Conservation (phyloP, 345 rosid genomes). For the Ricinus communis region DNA sequence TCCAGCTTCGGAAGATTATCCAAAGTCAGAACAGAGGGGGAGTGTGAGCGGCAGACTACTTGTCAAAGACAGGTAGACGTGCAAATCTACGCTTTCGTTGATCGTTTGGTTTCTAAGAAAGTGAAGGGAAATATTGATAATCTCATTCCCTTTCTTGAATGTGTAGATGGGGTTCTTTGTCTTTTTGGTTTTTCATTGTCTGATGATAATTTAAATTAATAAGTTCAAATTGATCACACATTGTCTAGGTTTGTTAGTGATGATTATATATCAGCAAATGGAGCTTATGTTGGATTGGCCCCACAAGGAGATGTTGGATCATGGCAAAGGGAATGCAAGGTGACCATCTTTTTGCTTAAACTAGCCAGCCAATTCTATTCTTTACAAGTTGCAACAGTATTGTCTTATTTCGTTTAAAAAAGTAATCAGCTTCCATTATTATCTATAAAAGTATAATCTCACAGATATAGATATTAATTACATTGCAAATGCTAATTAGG, state of each 20-base stretch:
- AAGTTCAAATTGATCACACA: background rate
- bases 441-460: no score
- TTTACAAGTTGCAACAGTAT: no score
- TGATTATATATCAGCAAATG: constrained; percentile 20
- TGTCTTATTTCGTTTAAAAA: no score
- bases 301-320: constrained; percentile 33
- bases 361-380: background rate
- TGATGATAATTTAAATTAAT: no score
- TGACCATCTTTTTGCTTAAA: background rate
- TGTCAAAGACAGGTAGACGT: constrained; percentile 24
- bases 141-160: no score
- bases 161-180: no score
- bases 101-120: no score
- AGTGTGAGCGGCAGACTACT: constrained; percentile 22
- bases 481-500: background rate
- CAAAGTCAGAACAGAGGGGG: constrained; percentile 20
- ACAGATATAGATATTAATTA: background rate
- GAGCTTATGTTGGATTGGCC: constrained; percentile 31
- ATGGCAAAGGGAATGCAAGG: constrained; percentile 37
- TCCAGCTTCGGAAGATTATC: constrained; percentile 32
- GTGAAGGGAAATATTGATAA: no score
- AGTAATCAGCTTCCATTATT: no score
- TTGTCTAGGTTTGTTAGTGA: constrained; percentile 13
- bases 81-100: background rate
- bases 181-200: no score